A percentile compares a stretch with the other conserved stretches of the same genome.
Evolutionary conservation across 192 early-diverging fungal genomes (phyloP).

Genomic region (Gamsiella multidivaricata): DNA sequence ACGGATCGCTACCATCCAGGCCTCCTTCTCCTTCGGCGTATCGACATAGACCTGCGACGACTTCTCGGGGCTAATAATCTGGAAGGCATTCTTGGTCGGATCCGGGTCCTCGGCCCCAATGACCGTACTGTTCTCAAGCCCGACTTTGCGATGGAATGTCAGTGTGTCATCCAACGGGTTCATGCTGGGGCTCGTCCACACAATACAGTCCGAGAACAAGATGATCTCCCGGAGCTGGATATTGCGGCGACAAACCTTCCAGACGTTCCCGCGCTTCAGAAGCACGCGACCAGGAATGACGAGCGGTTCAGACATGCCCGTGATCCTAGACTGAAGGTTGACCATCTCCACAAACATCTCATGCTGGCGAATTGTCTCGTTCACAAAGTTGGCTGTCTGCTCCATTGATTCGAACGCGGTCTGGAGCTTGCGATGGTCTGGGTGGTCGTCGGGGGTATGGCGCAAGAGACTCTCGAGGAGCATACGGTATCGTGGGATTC

Average conservation of each 20-base stretch:
- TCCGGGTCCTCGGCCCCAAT: conserved; percentile 62
- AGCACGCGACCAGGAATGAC: conserved; percentile 76
- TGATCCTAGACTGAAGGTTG: conserved; percentile 72
- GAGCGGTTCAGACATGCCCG: conserved; percentile 74
- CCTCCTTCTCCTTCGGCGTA: conserved; percentile 62
- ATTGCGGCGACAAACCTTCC: conserved; percentile 80
- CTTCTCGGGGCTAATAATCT: conserved; percentile 83
- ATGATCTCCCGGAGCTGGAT: conserved; percentile 79
- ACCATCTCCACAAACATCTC: conserved; percentile 79
- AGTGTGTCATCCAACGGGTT: conserved; percentile 69
- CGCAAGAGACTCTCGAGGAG: conserved; percentile 80
- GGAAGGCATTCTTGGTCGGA: conserved; percentile 74
- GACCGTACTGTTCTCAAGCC: conserved; percentile 67
- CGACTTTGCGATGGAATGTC: conserved; percentile 76
- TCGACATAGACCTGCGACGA: conserved; percentile 81
- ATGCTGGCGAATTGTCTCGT: conserved; percentile 84
- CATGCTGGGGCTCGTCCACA: conserved; percentile 74
- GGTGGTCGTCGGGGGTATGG: conserved; percentile 74
- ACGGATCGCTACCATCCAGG: conserved; percentile 74
- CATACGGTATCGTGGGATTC: conserved; percentile 89
- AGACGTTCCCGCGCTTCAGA: conserved; percentile 70
- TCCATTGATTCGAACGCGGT: conserved; percentile 74
- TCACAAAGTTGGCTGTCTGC: conserved; percentile 79
- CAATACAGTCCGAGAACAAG: conserved; percentile 81
- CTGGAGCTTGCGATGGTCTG: conserved; percentile 76